Conservation (phyloP, 306 rosid species). For the Parietaria judaica region DNA sequence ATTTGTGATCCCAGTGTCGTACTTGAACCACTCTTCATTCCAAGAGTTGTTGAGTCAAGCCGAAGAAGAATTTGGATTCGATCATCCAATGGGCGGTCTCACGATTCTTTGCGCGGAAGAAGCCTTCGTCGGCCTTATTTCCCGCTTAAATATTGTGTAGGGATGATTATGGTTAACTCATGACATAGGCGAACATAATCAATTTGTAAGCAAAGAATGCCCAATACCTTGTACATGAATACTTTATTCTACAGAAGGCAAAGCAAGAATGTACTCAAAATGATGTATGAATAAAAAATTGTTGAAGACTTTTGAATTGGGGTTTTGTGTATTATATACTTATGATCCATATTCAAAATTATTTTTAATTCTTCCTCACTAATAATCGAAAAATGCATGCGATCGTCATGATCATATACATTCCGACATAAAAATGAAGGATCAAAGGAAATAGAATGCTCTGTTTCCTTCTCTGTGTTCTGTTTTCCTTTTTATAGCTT, state of each 20-base stretch:
- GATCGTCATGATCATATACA: too few relatives aligned
- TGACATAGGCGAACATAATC: background rate
- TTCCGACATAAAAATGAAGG: too few relatives aligned
- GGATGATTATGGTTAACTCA: background rate
- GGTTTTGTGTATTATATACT: too few relatives aligned
- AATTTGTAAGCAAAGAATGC: slow-evolving; percentile 1
- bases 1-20: slow-evolving; percentile 26
- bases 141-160: slow-evolving; percentile 1
- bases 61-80: slow-evolving; percentile 23
- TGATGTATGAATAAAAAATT: background rate
- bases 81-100: slow-evolving; percentile 25
- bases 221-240: slow-evolving; percentile 3
- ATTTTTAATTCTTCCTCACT: too few relatives aligned
- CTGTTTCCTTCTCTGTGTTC: too few relatives aligned
- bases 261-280: background rate
- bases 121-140: slow-evolving; percentile 8
- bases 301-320: background rate
- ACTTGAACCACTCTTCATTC: slow-evolving; percentile 24
- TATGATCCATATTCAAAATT: too few relatives aligned
- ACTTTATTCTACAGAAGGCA: too few relatives aligned
- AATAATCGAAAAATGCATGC: too few relatives aligned
- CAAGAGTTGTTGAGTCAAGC: slow-evolving; percentile 16
- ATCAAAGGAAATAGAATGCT: too few relatives aligned
- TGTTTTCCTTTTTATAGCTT: too few relatives aligned
- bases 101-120: slow-evolving; percentile 24